These are phyloP conservation scores for Cryptococcus neoformans DNA, from an alignment of 1,284 basidiomycete genomes.

Conservation along the genomic window DNA sequence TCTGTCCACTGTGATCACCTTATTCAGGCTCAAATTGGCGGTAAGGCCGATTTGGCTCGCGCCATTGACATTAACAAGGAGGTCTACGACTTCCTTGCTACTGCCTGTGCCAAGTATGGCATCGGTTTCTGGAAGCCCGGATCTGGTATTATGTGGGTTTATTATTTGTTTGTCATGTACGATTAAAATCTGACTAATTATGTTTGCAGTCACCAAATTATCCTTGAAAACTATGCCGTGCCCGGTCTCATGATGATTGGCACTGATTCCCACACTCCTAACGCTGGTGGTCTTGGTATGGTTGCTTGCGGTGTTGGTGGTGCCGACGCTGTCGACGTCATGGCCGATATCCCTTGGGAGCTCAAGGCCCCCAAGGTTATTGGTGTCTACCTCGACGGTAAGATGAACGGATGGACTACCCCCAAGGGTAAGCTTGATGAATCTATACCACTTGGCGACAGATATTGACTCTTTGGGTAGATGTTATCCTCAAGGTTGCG, in stretches of 20 bases:
- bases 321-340: conserved; percentile 97
- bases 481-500: conserved; percentile 96
- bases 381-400: conserved; percentile 86
- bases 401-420: conserved; percentile 83
- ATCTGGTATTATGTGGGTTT: conserved; percentile 64
- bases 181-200: background rate
- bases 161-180: background rate
- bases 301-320: conserved; percentile 98
- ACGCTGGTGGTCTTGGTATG: conserved; percentile 96
- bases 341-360: conserved; percentile 99
- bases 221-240: conserved; percentile 95
- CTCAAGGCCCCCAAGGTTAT: conserved; percentile 90
- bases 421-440: conserved; percentile 69
- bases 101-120: conserved; percentile 95
- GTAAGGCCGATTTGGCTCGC: conserved; percentile 87
- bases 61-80: conserved; percentile 96
- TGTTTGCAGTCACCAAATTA: conserved; percentile 74
- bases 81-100: conserved; percentile 99
- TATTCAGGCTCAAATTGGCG: conserved; percentile 95
- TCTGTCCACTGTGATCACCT: conserved; percentile 99
- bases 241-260: conserved; percentile 59
- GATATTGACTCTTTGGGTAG: conserved; percentile 49
- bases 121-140: conserved; percentile 88
- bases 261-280: conserved; percentile 94
- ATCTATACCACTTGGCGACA: background rate